phyloP scores from a whole-genome alignment of 371 early-diverging fungal genomes.

The Apophysomyces trapeziformis region DNA sequence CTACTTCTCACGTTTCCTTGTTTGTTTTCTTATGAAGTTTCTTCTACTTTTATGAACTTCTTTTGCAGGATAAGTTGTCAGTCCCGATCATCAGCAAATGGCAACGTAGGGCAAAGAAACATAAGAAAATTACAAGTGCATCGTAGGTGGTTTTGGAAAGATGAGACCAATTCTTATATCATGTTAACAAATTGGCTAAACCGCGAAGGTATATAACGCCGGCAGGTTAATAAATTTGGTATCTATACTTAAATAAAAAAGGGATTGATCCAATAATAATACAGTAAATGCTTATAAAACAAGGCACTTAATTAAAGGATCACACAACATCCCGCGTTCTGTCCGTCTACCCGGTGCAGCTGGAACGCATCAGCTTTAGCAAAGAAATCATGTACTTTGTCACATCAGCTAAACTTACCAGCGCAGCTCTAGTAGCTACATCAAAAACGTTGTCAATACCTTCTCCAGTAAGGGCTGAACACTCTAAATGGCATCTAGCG shows the following conservation, averaged over 20 bases:
- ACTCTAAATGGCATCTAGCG: slow-evolving; percentile 36
- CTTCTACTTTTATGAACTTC: no score
- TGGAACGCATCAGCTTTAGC: neutral
- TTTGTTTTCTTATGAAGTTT: no score
- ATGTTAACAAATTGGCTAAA: no score
- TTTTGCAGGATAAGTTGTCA: no score
- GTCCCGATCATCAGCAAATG: no score
- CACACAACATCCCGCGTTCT: slow-evolving; percentile 4
- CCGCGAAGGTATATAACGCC: neutral
- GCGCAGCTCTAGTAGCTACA: slow-evolving; percentile 20
- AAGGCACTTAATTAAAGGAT: neutral
- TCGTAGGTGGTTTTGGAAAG: no score
- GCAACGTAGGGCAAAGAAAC: no score
- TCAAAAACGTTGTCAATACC: slow-evolving; percentile 35
- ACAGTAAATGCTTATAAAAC: neutral
- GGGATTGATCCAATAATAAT: slow-evolving; percentile 1
- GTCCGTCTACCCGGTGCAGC: slow-evolving; percentile 6
- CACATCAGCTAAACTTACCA: neutral
- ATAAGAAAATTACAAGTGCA: no score
- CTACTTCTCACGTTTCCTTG: no score
- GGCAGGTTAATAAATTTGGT: neutral
- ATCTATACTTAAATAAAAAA: slow-evolving; percentile 3
- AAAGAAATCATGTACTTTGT: neutral
- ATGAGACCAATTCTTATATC: no score
- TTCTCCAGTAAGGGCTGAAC: slow-evolving; percentile 34